Percentiles rank a stretch among this genome's conserved stretches.
phyloP scores from a whole-genome alignment of 768 basidiomycete species.

The Bullera alba region DNA sequence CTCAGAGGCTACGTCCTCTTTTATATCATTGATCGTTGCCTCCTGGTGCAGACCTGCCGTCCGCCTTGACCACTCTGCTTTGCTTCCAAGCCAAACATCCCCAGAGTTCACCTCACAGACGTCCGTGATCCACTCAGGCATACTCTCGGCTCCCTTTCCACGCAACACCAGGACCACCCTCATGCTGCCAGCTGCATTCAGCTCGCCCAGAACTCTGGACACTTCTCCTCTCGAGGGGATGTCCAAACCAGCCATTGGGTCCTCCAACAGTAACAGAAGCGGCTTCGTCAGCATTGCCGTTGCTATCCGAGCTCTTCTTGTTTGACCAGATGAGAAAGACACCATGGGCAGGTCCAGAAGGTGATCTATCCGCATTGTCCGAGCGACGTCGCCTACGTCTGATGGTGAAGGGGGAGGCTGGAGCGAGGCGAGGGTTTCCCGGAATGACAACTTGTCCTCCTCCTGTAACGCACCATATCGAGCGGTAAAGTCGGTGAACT shows the following conservation, averaged over 20 bases:
- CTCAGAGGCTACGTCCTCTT: slow-evolving; percentile 1
- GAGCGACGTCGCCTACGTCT: slow-evolving; percentile 55
- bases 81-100: slow-evolving; percentile 54
- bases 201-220: slow-evolving; percentile 26
- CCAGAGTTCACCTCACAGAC: slow-evolving; percentile 42
- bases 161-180: slow-evolving; percentile 37
- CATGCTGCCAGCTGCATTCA: slow-evolving; percentile 28
- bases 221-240: slow-evolving; percentile 36
- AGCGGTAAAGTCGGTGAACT: slow-evolving; percentile 87
- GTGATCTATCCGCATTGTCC: slow-evolving; percentile 54
- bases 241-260: slow-evolving; percentile 55
- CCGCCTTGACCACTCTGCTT: slow-evolving; percentile 49
- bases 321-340: slow-evolving; percentile 87
- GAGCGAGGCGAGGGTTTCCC: slow-evolving; percentile 54
- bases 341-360: slow-evolving; percentile 77
- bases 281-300: slow-evolving; percentile 66
- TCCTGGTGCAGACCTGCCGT: not conserved
- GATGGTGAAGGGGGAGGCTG: slow-evolving; percentile 13
- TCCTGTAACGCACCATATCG: slow-evolving; percentile 84
- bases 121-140: slow-evolving; percentile 43
- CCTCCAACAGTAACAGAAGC: slow-evolving; percentile 75
- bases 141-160: slow-evolving; percentile 29
- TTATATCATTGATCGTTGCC: not conserved
- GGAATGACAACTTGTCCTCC: slow-evolving; percentile 69
- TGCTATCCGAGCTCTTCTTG: slow-evolving; percentile 72